Conservation (phyloP, 2,329 filamentous ascomycete species). For the Trichophyton schoenleinii region DNA sequence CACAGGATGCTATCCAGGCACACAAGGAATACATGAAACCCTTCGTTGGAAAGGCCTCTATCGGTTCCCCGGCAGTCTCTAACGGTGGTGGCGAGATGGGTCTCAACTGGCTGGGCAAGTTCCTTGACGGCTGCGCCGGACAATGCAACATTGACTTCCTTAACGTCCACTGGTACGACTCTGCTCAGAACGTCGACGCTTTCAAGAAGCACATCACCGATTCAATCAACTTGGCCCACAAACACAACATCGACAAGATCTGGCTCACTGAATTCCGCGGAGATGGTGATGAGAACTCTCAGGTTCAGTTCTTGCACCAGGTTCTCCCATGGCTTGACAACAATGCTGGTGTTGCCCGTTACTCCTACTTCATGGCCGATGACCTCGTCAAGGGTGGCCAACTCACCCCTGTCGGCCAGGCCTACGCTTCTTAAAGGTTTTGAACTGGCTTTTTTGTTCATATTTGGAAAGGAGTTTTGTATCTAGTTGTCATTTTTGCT, state of each 20-base stretch:
- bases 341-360: slow-evolving; percentile 28
- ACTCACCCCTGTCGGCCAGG: slow-evolving; percentile 18
- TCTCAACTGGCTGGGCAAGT: slow-evolving; percentile 30
- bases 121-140: slow-evolving; percentile 27
- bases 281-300: slow-evolving; percentile 16
- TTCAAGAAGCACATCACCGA: slow-evolving; percentile 29
- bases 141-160: slow-evolving; percentile 31
- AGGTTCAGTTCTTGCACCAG: slow-evolving; percentile 26
- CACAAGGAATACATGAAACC: slow-evolving; percentile 31
- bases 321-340: slow-evolving; percentile 30
- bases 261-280: slow-evolving; percentile 38
- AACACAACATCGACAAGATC: slow-evolving; percentile 27
- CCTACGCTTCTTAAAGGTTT: slow-evolving; percentile 16
- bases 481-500: background rate
- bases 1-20: slow-evolving; percentile 24
- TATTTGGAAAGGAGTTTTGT: slow-evolving; percentile 3
- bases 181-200: slow-evolving; percentile 18
- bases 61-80: slow-evolving; percentile 33
- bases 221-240: slow-evolving; percentile 23
- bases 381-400: slow-evolving; percentile 7
- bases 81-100: slow-evolving; percentile 26
- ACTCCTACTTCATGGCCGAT: slow-evolving; percentile 30
- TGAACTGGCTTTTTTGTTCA: background rate
- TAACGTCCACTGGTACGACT: slow-evolving; percentile 36
- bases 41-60: slow-evolving; percentile 24